A percentile compares a stretch with the other conserved stretches of the same genome.
phyloP scores from a whole-genome alignment of 208 protist species.

The Trichomonas vaginalis region DNA sequence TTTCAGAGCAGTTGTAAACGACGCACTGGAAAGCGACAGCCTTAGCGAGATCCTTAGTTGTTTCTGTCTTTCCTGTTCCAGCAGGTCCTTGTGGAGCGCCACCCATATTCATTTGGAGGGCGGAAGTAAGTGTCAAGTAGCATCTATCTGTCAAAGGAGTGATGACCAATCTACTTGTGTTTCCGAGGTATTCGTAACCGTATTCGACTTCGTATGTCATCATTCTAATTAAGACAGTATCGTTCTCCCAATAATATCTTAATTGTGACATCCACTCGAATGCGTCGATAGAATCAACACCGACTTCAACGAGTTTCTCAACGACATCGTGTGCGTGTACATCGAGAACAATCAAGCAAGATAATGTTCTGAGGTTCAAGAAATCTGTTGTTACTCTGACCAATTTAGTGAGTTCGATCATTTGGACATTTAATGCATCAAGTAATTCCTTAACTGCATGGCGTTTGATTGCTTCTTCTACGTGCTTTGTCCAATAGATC shows the following conservation, averaged over 20 bases:
- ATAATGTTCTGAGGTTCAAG: constrained; percentile 67
- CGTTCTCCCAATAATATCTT: constrained; percentile 30
- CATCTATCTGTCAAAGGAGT: constrained; percentile 48
- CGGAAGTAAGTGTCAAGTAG: constrained; percentile 56
- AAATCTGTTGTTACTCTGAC: constrained; percentile 61
- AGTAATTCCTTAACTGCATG: constrained; percentile 33
- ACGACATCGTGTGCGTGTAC: constrained; percentile 84
- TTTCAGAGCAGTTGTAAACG: constrained; percentile 94
- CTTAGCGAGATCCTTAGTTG: constrained; percentile 51
- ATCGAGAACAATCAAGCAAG: constrained; percentile 83
- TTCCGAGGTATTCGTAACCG: constrained; percentile 45
- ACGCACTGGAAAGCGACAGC: constrained; percentile 47
- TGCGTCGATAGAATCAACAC: constrained; percentile 55
- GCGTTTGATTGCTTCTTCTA: constrained; percentile 62
- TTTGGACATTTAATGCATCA: constrained; percentile 32
- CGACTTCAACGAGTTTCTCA: constrained; percentile 65
- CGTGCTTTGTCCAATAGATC: constrained; percentile 69
- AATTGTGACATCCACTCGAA: constrained; percentile 68
- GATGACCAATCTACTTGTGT: constrained; percentile 39
- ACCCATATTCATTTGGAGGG: constrained; percentile 48
- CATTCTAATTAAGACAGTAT: constrained; percentile 34
- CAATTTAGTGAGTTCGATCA: constrained; percentile 55
- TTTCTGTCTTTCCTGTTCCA: constrained; percentile 56
- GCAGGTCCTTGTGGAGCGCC: constrained; percentile 50
- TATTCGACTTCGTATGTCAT: constrained; percentile 35